A percentile compares a stretch with the other conserved stretches of the same genome.
These are phyloP conservation scores for Mortierella antarctica DNA, from an alignment of 192 early-diverging fungal genomes.

Conservation along the genomic window DNA sequence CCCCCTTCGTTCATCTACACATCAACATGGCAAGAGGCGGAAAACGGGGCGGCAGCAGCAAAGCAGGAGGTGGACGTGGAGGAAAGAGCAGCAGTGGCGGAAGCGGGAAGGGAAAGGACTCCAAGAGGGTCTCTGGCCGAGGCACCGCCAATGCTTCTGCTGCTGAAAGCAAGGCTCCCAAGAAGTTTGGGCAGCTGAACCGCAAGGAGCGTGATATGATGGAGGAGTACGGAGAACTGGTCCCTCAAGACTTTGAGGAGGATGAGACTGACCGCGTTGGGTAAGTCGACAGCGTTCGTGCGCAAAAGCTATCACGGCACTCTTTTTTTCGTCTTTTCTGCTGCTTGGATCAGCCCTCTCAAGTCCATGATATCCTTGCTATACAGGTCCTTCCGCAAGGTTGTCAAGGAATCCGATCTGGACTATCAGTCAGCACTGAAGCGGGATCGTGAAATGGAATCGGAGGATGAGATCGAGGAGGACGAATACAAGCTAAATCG, in stretches of 20 bases:
- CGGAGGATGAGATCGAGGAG: conserved; percentile 56
- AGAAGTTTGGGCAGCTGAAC: conserved; percentile 59
- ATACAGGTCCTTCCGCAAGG: conserved; percentile 54
- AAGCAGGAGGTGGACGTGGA: conserved; percentile 9
- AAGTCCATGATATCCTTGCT: no score
- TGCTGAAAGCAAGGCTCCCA: conserved; percentile 45
- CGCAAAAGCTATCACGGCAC: neutral
- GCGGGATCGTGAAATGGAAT: conserved; percentile 52
- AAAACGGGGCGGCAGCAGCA: conserved; percentile 9
- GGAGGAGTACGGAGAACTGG: conserved; percentile 79
- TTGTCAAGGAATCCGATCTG: conserved; percentile 62
- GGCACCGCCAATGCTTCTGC: conserved; percentile 35
- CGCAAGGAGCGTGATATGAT: conserved; percentile 64
- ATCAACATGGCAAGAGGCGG: conserved; percentile 37
- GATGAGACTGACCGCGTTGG: conserved; percentile 56
- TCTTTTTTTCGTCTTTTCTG: neutral
- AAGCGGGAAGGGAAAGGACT: conserved; percentile 11
- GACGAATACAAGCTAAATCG: conserved; percentile 59
- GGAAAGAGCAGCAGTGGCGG: conserved; percentile 1
- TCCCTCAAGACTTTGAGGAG: conserved; percentile 58
- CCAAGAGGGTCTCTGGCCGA: conserved; percentile 37
- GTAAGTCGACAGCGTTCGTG: conserved; percentile 20
- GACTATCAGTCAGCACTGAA: conserved; percentile 58
- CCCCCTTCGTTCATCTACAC: neutral
- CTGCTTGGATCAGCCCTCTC: no score